Evolutionary conservation across 2,329 filamentous ascomycete genomes (phyloP), one percentile per base, ranked within the genome.

Genomic region (Ophiostoma sp.): DNA sequence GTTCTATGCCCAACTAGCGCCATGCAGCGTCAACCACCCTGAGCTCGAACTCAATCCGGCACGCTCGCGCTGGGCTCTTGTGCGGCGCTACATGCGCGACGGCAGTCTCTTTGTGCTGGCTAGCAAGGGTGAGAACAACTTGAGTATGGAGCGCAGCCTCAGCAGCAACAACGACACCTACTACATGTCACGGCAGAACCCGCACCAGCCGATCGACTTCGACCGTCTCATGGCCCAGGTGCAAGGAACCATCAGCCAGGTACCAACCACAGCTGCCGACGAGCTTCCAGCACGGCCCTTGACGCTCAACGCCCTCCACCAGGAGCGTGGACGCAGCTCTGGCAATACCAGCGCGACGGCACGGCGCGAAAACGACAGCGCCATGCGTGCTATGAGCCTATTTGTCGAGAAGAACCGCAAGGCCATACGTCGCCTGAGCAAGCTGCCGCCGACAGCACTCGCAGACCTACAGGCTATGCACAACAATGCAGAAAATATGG

Each of bases 31-130:
- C 7, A 84, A 84, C 70, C 79, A 79, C 11, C 83, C 83, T 0
- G 80, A 81, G 68, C 77, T 85, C 5, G 84, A 85, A 73, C 77
- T 76, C 36, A 85, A 84, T 71, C 83, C 83, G 0, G 83, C 83
- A 0, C 76, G 83, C 5, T 81, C 82, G 0, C 76, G 83, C 4
- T 86, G 84, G 83, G 78, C 81, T 18, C 78, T 84, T 2, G 76
- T 85, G 6, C 78, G 80, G 0, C 77, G 80, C 44, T 81, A 79
- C 58, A 78, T 85, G 14, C 76, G 77, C 4, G 82, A 85, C 64
- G 82, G 83, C 0, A 83, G 79, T 0, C 80, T 85, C 70, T 85
- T 85, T 71, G 75, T 84, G 1, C 76, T 85, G 18, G 76, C 82
- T 0, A 77, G 79, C 60, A 76, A 18, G 65, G 65, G 41, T 12